phyloP scores from a whole-genome alignment of 2,329 filamentous ascomycete species.

The Diaporthe ampelina region DNA sequence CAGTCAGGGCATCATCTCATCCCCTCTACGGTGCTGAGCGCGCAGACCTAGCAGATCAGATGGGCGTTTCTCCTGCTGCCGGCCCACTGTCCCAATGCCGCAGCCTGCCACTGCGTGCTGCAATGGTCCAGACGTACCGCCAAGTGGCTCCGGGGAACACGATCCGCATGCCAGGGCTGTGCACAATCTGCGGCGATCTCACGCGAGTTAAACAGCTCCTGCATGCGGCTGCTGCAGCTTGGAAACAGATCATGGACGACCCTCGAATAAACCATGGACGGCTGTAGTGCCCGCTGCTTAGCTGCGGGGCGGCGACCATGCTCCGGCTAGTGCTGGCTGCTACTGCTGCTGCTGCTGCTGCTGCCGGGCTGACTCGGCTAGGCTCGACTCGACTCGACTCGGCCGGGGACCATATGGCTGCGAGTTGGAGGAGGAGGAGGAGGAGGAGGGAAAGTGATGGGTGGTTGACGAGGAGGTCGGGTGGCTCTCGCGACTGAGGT shows the following conservation, averaged over 20 bases:
- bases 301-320: slow-evolving; percentile 9
- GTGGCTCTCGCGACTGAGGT: background rate
- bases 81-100: slow-evolving; percentile 20
- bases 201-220: slow-evolving; percentile 26
- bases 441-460: too few relatives aligned
- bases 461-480: background rate
- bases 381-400: background rate
- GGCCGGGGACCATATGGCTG: background rate
- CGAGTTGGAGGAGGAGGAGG: background rate
- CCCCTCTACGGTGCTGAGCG: background rate
- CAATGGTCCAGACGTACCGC: background rate
- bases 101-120: slow-evolving; percentile 12
- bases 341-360: background rate
- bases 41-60: background rate
- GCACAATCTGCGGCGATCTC: slow-evolving; percentile 32
- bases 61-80: slow-evolving; percentile 16
- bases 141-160: slow-evolving; percentile 24
- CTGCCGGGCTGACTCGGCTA: background rate
- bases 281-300: slow-evolving; percentile 5
- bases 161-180: slow-evolving; percentile 30
- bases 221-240: slow-evolving; percentile 23
- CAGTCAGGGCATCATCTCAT: slow-evolving; percentile 13
- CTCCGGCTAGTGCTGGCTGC: background rate
- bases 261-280: background rate
- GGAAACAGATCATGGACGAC: slow-evolving; percentile 21